Base-by-base conservation (phyloP, 257 asterid genomes). In the Capsicum chinense region DNA sequence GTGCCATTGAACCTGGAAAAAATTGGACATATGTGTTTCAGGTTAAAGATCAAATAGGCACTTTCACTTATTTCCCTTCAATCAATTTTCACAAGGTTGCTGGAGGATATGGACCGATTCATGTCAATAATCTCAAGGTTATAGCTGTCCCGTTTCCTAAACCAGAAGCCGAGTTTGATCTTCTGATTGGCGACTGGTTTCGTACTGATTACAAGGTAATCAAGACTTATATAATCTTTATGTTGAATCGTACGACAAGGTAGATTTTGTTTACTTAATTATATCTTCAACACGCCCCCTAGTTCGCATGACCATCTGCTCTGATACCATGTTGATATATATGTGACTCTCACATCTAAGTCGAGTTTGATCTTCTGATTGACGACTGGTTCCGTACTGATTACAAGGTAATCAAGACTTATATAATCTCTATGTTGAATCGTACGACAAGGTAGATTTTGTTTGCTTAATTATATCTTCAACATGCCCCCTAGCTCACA, bases 51-150 rank as follows among this genome's bases (percentile, higher is more conserved):
- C 97, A 93, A 79, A 92, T 92, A 13, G 97, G 96, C 1, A 88
- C 88, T 62, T 92, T 87, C 83, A 86, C 90, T 59, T 92, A 92
- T 76, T 93, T 92, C 73, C 97, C 95, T 6, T 86, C 92, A 3
- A 87, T 76, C 19, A 88, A 90, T 76, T 90, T 89, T 80, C 95
- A 90, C 9, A 91, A 93, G 83, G 92, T 91, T 5, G 92, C 86
- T 17, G 96, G 97, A 58, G 97, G 97, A 42, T 91, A 85, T 54
- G 97, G 97, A 3, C 88, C 96, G 0, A 89, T 93, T 68, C 91
- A 94, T 5, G 90, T 93, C 78, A 89, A 93, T 83, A 92, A 93
- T 80, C 93, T 94, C 4, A 21, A 83, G 3, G 91, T 89, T 1
- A 91, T 92, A 39, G 76, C 56, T 1, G 88, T 92, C 16, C 95